A percentile compares a stretch with the other conserved stretches of the same genome.
Evolutionary conservation across 2,329 filamentous ascomycete species (phyloP).

Genomic region (Drechslerella dactyloides): DNA sequence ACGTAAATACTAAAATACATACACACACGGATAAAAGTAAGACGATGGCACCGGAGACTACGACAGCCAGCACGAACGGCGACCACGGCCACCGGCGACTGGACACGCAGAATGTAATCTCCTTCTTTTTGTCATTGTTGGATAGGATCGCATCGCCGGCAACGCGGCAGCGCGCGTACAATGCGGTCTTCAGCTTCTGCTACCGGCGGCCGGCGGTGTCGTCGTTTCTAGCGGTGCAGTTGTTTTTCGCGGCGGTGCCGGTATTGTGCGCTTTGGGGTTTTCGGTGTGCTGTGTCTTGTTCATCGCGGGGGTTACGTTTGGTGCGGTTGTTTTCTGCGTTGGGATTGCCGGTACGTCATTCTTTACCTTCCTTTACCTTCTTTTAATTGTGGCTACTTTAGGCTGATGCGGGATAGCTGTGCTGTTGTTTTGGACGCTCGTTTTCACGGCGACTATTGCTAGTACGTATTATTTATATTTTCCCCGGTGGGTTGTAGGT

Average conservation of each 20-base stretch:
- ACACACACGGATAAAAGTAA: no score
- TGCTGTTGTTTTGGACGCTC: slow-evolving; percentile 40
- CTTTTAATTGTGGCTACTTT: no score
- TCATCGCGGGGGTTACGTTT: slow-evolving; percentile 17
- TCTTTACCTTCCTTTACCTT: slow-evolving; percentile 22
- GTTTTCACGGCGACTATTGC: slow-evolving; percentile 38
- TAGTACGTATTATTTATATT: slow-evolving; percentile 15
- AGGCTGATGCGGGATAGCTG: no score
- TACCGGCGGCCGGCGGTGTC: slow-evolving; percentile 39
- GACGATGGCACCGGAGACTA: slow-evolving; percentile 5
- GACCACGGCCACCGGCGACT: slow-evolving; percentile 1
- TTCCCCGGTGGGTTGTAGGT: no score
- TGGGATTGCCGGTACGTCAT: slow-evolving; percentile 31
- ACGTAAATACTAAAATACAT: no score
- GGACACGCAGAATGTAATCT: slow-evolving; percentile 43
- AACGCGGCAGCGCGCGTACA: slow-evolving; percentile 17
- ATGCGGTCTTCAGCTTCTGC: slow-evolving; percentile 24
- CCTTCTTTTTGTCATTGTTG: slow-evolving; percentile 29
- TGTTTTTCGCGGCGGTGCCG: slow-evolving; percentile 34
- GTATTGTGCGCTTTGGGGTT: slow-evolving; percentile 34
- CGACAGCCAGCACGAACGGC: no score
- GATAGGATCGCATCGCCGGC: slow-evolving; percentile 26
- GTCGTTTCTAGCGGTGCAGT: slow-evolving; percentile 27
- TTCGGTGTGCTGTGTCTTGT: slow-evolving; percentile 20
- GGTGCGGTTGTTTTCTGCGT: slow-evolving; percentile 38